These are phyloP conservation scores for Debaryomyces maramus DNA, from an alignment of 805 yeast genomes.

Conservation along the genomic window DNA sequence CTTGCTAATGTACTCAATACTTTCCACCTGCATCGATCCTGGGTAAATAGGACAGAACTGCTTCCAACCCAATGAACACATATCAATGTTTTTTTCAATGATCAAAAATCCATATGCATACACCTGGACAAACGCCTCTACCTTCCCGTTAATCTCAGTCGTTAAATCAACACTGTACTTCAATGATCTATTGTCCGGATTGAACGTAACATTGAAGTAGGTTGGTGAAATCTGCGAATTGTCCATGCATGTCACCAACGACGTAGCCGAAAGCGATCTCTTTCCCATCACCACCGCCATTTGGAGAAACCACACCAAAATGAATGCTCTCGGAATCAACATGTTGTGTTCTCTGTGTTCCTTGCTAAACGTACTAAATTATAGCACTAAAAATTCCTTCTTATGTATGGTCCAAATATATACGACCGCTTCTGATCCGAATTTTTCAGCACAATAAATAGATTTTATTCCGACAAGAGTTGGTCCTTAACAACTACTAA, in stretches of 20 bases:
- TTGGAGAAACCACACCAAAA: conserved; percentile 2
- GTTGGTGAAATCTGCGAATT: conserved; percentile 71
- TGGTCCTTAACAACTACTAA: too few species aligned
- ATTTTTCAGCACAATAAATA: too few species aligned
- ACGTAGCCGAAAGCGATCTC: conserved; percentile 53
- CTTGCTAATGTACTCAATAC: conserved; percentile 58
- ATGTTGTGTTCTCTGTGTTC: too few species aligned
- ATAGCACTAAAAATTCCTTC: too few species aligned
- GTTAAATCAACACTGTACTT: conserved; percentile 68
- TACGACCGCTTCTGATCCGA: too few species aligned
- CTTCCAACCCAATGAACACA: conserved; percentile 71
- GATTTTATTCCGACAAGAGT: too few species aligned
- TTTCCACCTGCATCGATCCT: conserved; percentile 74
- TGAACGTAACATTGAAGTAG: conserved; percentile 70
- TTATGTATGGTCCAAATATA: too few species aligned
- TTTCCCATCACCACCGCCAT: conserved; percentile 6
- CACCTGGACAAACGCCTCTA: conserved; percentile 68
- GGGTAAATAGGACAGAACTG: conserved; percentile 90
- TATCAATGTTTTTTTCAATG: conserved; percentile 55
- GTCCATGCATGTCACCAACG: conserved; percentile 86
- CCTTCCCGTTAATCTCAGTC: conserved; percentile 64
- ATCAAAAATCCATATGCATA: conserved; percentile 85
- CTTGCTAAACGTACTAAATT: too few species aligned
- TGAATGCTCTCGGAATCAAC: too few species aligned
- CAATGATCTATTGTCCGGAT: conserved; percentile 69